These are phyloP conservation scores for Crucihimalaya himalaica DNA, from an alignment of 345 rosid species.

Conservation along the genomic window DNA sequence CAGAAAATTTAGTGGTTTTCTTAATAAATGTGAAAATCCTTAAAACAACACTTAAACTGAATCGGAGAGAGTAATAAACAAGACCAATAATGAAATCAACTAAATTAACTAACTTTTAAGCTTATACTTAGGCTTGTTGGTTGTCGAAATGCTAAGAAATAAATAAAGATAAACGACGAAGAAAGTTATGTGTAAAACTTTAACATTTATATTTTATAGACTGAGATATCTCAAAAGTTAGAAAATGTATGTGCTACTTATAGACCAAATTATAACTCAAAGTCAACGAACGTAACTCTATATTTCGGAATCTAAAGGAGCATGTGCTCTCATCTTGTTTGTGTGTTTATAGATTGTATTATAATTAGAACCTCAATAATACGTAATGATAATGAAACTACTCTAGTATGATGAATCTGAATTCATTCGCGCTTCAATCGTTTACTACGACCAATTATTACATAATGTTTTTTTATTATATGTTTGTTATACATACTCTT, in stretches of 20 bases:
- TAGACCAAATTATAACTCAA: slow-evolving; percentile 21
- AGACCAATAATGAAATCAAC: not conserved
- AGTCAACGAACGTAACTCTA: slow-evolving; percentile 28
- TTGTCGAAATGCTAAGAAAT: not conserved
- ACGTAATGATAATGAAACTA: slow-evolving; percentile 1
- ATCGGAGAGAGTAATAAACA: too few species aligned
- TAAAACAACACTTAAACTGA: too few species aligned
- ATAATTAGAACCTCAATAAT: slow-evolving; percentile 22
- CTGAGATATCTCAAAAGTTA: slow-evolving; percentile 18
- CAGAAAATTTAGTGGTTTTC: too few species aligned
- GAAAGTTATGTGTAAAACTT: slow-evolving; percentile 16
- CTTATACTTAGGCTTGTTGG: not conserved
- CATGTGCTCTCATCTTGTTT: slow-evolving; percentile 28
- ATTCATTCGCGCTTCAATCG: not conserved
- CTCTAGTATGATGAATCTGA: not conserved
- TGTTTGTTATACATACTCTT: not conserved
- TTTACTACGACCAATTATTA: not conserved
- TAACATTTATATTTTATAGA: not conserved
- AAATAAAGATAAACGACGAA: not conserved
- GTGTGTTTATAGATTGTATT: slow-evolving; percentile 24
- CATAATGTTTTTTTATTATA: not conserved
- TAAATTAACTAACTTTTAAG: slow-evolving; percentile 19
- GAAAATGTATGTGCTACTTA: slow-evolving; percentile 20
- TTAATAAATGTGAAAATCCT: too few species aligned
- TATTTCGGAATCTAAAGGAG: slow-evolving; percentile 19